These are phyloP conservation scores for Fusarium sp. DNA, from an alignment of 2,329 filamentous ascomycete genomes.

Conservation along the genomic window DNA sequence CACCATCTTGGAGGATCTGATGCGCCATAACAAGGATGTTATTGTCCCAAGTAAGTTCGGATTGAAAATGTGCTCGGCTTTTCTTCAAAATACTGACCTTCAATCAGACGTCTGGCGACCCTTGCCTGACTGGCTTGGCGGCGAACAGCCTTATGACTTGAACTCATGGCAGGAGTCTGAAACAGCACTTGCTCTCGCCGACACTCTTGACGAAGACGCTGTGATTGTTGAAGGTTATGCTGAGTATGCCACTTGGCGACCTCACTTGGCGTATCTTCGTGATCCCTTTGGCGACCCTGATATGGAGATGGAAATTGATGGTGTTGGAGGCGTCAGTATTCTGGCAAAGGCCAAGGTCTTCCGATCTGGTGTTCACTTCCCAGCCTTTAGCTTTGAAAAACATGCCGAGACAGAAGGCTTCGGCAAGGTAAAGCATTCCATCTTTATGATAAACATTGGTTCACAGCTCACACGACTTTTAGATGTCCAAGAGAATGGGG, in stretches of 20 bases:
- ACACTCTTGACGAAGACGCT: conserved; percentile 95
- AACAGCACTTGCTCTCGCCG: conserved; percentile 90
- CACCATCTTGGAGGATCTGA: conserved; percentile 96
- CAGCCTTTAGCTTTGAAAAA: conserved; percentile 98
- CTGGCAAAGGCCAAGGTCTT: conserved; percentile 96
- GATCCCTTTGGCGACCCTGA: conserved; percentile 98
- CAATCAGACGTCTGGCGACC: conserved; percentile 93
- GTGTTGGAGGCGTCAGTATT: conserved; percentile 97
- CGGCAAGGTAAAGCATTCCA: conserved; percentile 78
- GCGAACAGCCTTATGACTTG: conserved; percentile 97
- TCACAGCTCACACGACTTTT: conserved; percentile 26
- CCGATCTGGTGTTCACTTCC: conserved; percentile 94
- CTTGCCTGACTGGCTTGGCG: conserved; percentile 98
- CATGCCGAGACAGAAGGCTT: conserved; percentile 99
- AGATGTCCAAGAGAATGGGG: conserved; percentile 98
- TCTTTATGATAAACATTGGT: neutral
- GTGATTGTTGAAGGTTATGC: conserved; percentile 99
- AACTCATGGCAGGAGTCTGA: conserved; percentile 99
- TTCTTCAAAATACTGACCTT: conserved; percentile 43
- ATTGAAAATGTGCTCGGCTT: neutral
- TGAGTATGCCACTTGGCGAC: conserved; percentile 98
- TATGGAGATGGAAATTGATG: conserved; percentile 99
- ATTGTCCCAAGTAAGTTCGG: conserved; percentile 90
- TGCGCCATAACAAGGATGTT: conserved; percentile 98
- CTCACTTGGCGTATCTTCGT: conserved; percentile 94